Evolutionary conservation across 495 filamentous ascomycete genomes (phyloP), one percentile per base, ranked within the genome.

Genomic region (Cairneyella variabilis): DNA sequence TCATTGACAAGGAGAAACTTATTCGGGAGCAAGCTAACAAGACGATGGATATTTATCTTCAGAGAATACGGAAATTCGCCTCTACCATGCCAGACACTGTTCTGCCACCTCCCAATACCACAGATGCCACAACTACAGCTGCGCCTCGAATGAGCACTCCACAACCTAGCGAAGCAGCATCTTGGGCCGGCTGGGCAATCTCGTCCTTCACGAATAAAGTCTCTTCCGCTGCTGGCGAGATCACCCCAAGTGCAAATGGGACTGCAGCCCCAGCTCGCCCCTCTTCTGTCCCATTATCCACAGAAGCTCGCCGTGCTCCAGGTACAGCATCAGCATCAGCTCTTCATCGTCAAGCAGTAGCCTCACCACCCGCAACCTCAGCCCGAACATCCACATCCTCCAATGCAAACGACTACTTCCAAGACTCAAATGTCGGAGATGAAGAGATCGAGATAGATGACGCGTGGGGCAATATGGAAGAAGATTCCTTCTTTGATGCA

Each of bases 171-270:
- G 82, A 86, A 51, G 81, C 83, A 12, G 80, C 83, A 3, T 71
- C 73, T 21, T 97, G 92, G 95, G 83, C 92, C 4, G 93, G 95
- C 37, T 98, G 93, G 93, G 93, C 93, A 0, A 96, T 98, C 40
- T 96, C 93, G 2, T 95, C 89, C n/a, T 97, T 98, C 68, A 96
- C 93, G 3, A 96, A 96, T 68, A 97, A 95, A 62, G 64, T 98
- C 23, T 81, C 87, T 11, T 68, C 89, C 2, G 89, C 90, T 2
- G 85, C 83, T 23, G 93, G 93, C 16, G 86, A 95, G 40, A 97
- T 98, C 41, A 77, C 90, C 58, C 62, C 79, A 10, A 72, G 36
- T 20, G 46, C 59, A 7, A 62, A 60, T 27, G 50, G 37, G 25
- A 20, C 61, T 16, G 53, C 57, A 17, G 64, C 64, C 46, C 53